A percentile compares a stretch with the other conserved stretches of the same genome.
Evolutionary conservation across 768 basidiomycete genomes (phyloP).

Genomic region (Artomyces pyxidatus): DNA sequence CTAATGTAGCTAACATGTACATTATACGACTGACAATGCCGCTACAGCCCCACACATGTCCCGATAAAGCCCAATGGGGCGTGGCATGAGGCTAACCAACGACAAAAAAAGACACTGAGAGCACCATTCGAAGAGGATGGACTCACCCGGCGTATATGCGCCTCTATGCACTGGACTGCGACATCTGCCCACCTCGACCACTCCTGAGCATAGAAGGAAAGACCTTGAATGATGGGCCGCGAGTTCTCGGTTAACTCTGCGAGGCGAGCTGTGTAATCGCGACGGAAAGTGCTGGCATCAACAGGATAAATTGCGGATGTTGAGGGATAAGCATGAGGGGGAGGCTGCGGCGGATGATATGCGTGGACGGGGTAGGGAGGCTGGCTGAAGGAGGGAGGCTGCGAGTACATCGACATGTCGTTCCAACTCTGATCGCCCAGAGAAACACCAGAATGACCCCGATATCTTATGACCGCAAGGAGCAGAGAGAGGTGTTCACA

Average conservation of each 20-base stretch:
- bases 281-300: conserved; percentile 68
- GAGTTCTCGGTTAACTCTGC: conserved; percentile 88
- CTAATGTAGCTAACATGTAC: conserved; percentile 11
- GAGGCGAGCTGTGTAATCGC: conserved; percentile 69
- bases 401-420: conserved; percentile 55
- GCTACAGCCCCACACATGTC: conserved; percentile 5
- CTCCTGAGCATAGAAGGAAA: conserved; percentile 91
- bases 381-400: conserved; percentile 47
- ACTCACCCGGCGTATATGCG: conserved; percentile 89
- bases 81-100: no score
- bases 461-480: conserved; percentile 2
- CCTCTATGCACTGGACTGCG: conserved; percentile 73
- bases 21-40: conserved; percentile 2
- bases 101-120: conserved; percentile 4
- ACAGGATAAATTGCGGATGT: conserved; percentile 34
- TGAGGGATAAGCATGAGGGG: conserved; percentile 41
- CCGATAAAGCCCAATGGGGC: not conserved
- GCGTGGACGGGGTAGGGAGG: conserved; percentile 20
- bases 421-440: conserved; percentile 9
- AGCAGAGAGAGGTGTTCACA: conserved; percentile 1
- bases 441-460: conserved; percentile 11
- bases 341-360: conserved; percentile 30
- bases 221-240: conserved; percentile 83
- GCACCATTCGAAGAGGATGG: conserved; percentile 13
- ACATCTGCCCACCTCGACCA: conserved; percentile 70